Percentiles rank a stretch among this genome's conserved stretches.
Conservation (phyloP, 768 basidiomycete genomes). For the Mycena rosella region DNA sequence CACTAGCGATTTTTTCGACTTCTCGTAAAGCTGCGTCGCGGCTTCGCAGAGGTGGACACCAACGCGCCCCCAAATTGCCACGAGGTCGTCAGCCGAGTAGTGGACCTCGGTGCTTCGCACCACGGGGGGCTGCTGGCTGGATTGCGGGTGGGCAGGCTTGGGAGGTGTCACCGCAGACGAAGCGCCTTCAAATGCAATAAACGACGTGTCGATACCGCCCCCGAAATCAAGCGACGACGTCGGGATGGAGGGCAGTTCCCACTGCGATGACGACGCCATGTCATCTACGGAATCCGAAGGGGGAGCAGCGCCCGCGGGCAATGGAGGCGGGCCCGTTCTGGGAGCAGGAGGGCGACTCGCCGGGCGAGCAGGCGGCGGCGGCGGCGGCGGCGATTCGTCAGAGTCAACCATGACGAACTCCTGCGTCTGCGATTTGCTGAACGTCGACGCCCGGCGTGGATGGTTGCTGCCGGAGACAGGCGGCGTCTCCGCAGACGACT, state of each 20-base stretch:
- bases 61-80: conserved; percentile 76
- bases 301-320: conserved; percentile 45
- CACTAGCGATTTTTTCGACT: conserved; percentile 81
- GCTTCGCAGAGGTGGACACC: conserved; percentile 82
- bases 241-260: conserved; percentile 76
- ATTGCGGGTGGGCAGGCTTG: conserved; percentile 32
- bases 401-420: conserved; percentile 76
- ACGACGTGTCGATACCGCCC: conserved; percentile 43
- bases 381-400: conserved; percentile 55
- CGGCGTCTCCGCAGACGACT: conserved; percentile 52
- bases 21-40: conserved; percentile 75
- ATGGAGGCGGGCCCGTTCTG: conserved; percentile 55
- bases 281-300: conserved; percentile 43
- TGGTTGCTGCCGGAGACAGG: conserved; percentile 31
- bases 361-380: conserved; percentile 58
- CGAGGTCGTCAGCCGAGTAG: conserved; percentile 74
- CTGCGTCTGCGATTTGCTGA: conserved; percentile 36
- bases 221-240: conserved; percentile 68
- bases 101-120: conserved; percentile 48
- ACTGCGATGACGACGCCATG: conserved; percentile 62
- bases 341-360: conserved; percentile 50
- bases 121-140: conserved; percentile 37
- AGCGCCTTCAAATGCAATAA: conserved; percentile 39
- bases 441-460: conserved; percentile 41
- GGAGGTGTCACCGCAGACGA: conserved; percentile 46